These are phyloP conservation scores for Fonsecaea pugnacius DNA, from an alignment of 2,329 filamentous ascomycete genomes.

Conservation along the genomic window DNA sequence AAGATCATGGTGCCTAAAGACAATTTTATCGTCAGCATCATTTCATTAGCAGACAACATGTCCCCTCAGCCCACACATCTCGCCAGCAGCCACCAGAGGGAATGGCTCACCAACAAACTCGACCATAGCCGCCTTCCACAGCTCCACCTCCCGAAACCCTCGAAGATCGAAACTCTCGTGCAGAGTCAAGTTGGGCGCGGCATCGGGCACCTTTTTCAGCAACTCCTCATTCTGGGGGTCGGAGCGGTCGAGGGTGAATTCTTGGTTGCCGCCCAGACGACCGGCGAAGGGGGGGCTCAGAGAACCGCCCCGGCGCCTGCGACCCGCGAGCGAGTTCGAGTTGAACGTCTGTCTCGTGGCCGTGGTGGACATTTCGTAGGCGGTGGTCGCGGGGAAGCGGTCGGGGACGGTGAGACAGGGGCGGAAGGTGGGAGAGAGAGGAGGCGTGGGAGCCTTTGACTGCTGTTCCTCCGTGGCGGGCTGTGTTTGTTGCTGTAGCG, in stretches of 20 bases:
- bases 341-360: not conserved
- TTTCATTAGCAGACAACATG: not conserved
- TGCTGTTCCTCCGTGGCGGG: not conserved
- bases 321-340: not conserved
- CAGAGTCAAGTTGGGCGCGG: slow-evolving; percentile 48
- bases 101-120: slow-evolving; percentile 45
- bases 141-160: slow-evolving; percentile 42
- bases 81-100: not conserved
- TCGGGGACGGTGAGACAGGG: slow-evolving; percentile 8
- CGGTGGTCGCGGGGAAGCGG: slow-evolving; percentile 6
- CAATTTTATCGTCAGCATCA: not conserved
- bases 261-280: slow-evolving; percentile 46
- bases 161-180: slow-evolving; percentile 43
- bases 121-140: slow-evolving; percentile 50
- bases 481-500: not conserved
- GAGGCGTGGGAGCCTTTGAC: not conserved
- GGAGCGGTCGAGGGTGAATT: slow-evolving; percentile 42
- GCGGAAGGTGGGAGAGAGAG: slow-evolving; percentile 1
- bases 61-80: not conserved
- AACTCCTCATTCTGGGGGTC: slow-evolving; percentile 40
- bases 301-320: slow-evolving; percentile 8
- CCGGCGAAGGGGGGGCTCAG: slow-evolving; percentile 41
- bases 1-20: slow-evolving; percentile 36
- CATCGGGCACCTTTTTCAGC: slow-evolving; percentile 47
- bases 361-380: slow-evolving; percentile 14